Evolutionary conservation across 495 filamentous ascomycete species (phyloP), one percentile per base, ranked within the genome.

Genomic region (Cetradonia linearis): DNA sequence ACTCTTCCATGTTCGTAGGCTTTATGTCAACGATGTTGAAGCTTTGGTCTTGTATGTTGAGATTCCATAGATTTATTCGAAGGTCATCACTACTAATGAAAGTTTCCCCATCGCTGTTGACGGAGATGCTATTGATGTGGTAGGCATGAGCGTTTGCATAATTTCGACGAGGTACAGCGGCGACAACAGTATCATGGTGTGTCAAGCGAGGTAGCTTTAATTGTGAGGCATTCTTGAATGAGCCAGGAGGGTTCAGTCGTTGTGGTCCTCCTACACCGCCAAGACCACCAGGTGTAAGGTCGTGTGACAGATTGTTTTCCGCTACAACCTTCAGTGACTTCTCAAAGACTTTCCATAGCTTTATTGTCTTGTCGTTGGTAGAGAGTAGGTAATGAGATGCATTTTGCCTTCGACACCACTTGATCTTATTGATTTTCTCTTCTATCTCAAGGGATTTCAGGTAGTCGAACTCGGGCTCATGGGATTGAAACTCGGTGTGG

Each of bases 361-460:
- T 98, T 81, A 98, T 98, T 46, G 93, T 98, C 76, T 98, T 98
- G 77, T 98, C 93, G 71, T 98, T 98, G 58, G 93, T 98, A 13
- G 93, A 97, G 48, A 98, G 85, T 30, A 98, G 85, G 73, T 95
- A 98, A 75, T 98, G 93, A 38, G 93, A 96, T 62, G 93, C 87
- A 79, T 98, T 98, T 72, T 96, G 91, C 74, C 93, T 84, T 67
- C 88, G 84, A 73, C 93, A 98, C 93, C 93, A 98, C 77, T 97
- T 98, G 74, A 98, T 98, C 79, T 98, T 98, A 81, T 98, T 98
- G 81, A 98, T 98, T 78, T 98, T 98, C 76, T 98, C 93, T 81
- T 98, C 93, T 66, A 98, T 98, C 76, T 98, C 93, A 61, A 98
- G 80, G 25, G 93, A 98, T 76, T 98, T 98, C 59, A 98, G 83